Base-by-base conservation (phyloP, 805 yeast genomes). In the Candida nonsorbophila region DNA sequence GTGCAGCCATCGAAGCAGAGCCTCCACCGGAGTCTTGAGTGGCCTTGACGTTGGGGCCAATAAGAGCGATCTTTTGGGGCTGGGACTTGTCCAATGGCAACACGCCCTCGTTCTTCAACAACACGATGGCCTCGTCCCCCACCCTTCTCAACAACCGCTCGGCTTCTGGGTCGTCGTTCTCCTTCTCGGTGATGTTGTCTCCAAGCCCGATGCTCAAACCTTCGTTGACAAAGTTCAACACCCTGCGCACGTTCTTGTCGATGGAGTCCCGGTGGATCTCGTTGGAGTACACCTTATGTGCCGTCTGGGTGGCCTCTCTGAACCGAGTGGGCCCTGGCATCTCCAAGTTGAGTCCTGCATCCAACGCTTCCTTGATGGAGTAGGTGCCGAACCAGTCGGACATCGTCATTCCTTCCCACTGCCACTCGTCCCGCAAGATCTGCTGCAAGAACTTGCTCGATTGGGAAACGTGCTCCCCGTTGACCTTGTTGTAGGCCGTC, bases 331-430 rank as follows among this genome's bases (percentile, higher is more conserved):
- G 73, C 20, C 84, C 84, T 1, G 84, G 84, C 80, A 75, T 74
- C 49, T 78, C 84, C 41, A 78, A 55, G 45, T 76, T 79, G 32
- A 78, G 54, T 6, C 84, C 83, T 20, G 73, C 72, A 22, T 66
- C 61, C 26, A 77, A 47, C 9, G 78, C 42, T 24, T 61, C 67
- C 24, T 56, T 58, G 20, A 55, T 53, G 10, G 77, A 61, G 47
- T 70, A 75, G 7, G 67, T 62, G 15, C 84, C 84, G 45, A 45
- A 69, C 84, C 84, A 77, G 51, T 77, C 84, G 16, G 78, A 69
- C 76, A 78, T 74, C 20, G 67, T 47, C 21, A 68, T 48, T 24
- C 84, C 84, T 6, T 69, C 56, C 54, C 63, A 77, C 4, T 59
- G 55, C 80, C 80, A 77, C 46, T 77, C 82, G 3, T 58, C 45